Evolutionary conservation across 495 filamentous ascomycete genomes (phyloP).

Genomic region (Lepraria neglecta): DNA sequence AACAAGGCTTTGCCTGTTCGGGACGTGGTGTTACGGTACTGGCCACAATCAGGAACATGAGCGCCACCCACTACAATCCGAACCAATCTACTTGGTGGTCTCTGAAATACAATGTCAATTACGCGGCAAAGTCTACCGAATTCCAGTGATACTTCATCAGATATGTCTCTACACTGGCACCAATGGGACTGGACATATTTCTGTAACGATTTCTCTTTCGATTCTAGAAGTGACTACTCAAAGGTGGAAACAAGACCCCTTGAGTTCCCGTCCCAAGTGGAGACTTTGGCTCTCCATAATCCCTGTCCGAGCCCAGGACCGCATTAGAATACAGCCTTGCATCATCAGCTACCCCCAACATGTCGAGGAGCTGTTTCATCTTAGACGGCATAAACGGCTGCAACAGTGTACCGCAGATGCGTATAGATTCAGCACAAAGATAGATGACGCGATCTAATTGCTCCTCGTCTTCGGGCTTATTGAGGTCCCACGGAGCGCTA

Average conservation of each 20-base stretch:
- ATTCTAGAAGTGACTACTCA: slow-evolving; percentile 39
- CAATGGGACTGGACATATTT: too few relatives aligned
- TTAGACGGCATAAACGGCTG: slow-evolving; percentile 91
- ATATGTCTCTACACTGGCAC: too few relatives aligned
- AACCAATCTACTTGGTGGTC: too few relatives aligned
- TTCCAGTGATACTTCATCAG: too few relatives aligned
- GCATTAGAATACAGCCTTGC: slow-evolving; percentile 53
- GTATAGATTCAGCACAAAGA: slow-evolving; percentile 67
- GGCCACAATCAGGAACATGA: too few relatives aligned
- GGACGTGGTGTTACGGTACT: too few relatives aligned
- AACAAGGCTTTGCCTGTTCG: too few relatives aligned
- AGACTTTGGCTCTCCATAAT: slow-evolving; percentile 54
- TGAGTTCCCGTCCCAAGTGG: slow-evolving; percentile 41
- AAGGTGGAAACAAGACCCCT: slow-evolving; percentile 50
- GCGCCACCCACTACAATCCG: too few relatives aligned
- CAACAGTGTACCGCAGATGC: slow-evolving; percentile 74
- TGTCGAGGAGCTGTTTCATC: slow-evolving; percentile 64
- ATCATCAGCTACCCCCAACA: slow-evolving; percentile 61
- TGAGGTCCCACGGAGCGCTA: slow-evolving; percentile 51
- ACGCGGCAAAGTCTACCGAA: too few relatives aligned
- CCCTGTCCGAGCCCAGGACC: slow-evolving; percentile 51
- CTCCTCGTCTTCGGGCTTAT: slow-evolving; percentile 29
- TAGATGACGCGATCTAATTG: slow-evolving; percentile 54
- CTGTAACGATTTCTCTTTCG: neutral
- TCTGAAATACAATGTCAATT: too few relatives aligned